Base-by-base conservation (phyloP, 2,329 filamentous ascomycete genomes). In the Ilyonectria mors-panacis region DNA sequence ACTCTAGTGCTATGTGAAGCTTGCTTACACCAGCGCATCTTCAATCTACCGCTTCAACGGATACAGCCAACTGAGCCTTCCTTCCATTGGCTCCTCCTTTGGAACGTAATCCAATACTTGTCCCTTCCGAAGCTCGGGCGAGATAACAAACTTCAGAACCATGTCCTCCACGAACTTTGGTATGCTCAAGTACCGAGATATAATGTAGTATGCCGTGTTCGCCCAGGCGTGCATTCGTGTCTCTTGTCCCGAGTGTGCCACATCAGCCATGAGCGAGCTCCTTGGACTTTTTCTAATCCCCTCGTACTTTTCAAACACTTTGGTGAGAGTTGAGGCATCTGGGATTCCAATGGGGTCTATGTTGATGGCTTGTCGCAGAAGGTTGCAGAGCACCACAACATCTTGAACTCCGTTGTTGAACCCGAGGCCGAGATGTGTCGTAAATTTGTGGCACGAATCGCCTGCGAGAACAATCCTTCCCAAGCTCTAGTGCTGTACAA, bases 361-460 rank as follows among this genome's bases (percentile, higher is more conserved):
- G 13, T n/a, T 21, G 28, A 62, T 19, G 1, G 59, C 45, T 13
- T 59, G 33, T 6, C 39, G 58, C 26, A 66, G 19, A 6, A 35
- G 19, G 21, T 66, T 66, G 28, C 53, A 62, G 2, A 66, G 26
- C 13, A 23, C 35, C 30, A 66, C 64, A 3, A 66, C 51, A 42
- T 66, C 64, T 39, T 62, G 58, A 12, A 66, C 30, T 8, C 64
- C 64, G 21, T 66, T 66, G 65, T 81, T 80, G 39, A 75, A 72
- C 1, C 79, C 79, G 6, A 75, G 70, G 0, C 77, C 79, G 2
- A 75, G 56, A 44, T 78, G 77, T 0, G 79, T 75, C 1, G 79
- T 79, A 55, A 80, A 77, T 51, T 81, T 81, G 63, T 81, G 78
- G n/a, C 69, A 74, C 1, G 80, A 67, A 53, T 82, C 80, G 1